These are phyloP conservation scores for Coniochaeta prunicola DNA, from an alignment of 2,329 filamentous ascomycete genomes.

Conservation along the genomic window DNA sequence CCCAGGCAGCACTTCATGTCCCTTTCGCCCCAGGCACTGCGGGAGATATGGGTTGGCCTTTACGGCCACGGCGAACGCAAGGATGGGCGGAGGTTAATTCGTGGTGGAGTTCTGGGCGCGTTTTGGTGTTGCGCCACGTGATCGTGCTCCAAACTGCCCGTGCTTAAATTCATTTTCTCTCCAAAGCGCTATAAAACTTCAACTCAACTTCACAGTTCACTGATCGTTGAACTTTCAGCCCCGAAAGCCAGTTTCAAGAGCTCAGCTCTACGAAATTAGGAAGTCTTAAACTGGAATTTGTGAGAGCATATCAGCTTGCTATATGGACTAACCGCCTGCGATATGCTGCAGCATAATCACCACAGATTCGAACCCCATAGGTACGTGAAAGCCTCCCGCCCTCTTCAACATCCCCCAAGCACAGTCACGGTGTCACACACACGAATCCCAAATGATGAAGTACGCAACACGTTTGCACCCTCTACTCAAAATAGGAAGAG, in stretches of 20 bases:
- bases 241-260: not conserved
- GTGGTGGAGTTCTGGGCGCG: not conserved
- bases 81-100: not conserved
- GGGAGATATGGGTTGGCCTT: not conserved
- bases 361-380: not conserved
- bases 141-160: not conserved
- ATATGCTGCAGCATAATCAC: not conserved
- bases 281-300: not conserved
- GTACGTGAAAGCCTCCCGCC: not conserved
- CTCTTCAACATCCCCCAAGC: not conserved
- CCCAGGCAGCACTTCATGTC: not conserved
- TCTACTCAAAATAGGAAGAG: slow-evolving; percentile 30
- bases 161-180: not conserved
- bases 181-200: not conserved
- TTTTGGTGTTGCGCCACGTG: not conserved
- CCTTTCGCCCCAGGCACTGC: not conserved
- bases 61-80: not conserved
- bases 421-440: not conserved
- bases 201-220: not conserved
- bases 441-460: slow-evolving; percentile 26
- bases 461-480: slow-evolving; percentile 25
- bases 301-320: too few relatives aligned
- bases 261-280: not conserved
- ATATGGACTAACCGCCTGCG: not conserved
- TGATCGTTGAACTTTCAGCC: not conserved